Conservation (phyloP, 768 basidiomycete species). For the Leccinellum albellum region DNA sequence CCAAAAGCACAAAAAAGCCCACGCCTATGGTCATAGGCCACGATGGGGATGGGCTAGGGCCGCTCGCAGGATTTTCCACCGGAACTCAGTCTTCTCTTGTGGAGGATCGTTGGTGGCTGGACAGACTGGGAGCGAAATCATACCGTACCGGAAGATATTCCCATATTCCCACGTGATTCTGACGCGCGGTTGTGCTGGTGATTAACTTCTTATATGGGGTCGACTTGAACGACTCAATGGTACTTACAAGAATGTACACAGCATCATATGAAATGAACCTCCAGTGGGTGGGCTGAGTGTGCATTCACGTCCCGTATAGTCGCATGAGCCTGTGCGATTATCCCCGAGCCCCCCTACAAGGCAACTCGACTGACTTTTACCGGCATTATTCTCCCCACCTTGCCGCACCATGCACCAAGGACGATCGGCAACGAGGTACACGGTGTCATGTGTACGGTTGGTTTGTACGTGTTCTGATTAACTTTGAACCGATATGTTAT, state of each 20-base stretch:
- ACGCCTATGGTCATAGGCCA: not conserved
- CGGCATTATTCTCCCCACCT: not conserved
- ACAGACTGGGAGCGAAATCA: not conserved
- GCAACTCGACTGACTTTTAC: not conserved
- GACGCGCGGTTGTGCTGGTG: not conserved
- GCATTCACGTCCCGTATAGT: conserved; percentile 1
- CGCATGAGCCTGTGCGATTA: not conserved
- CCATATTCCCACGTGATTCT: not conserved
- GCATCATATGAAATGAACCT: not conserved
- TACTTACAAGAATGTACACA: not conserved
- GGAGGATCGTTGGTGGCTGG: not conserved
- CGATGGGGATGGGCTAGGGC: not conserved
- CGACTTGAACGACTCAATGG: not conserved
- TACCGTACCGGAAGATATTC: not conserved
- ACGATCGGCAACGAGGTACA: not conserved
- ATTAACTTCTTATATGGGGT: not conserved
- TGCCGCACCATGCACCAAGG: not conserved
- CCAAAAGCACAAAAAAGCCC: not conserved
- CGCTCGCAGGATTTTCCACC: not conserved
- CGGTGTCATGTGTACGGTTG: not conserved
- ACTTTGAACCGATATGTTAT: not conserved
- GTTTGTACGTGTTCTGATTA: not conserved
- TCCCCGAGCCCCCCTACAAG: not conserved
- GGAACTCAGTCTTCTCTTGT: not conserved
- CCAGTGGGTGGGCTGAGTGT: not conserved